Conservation (phyloP, 1,139 yeast species). For the Hyphopichia buzzinii region DNA sequence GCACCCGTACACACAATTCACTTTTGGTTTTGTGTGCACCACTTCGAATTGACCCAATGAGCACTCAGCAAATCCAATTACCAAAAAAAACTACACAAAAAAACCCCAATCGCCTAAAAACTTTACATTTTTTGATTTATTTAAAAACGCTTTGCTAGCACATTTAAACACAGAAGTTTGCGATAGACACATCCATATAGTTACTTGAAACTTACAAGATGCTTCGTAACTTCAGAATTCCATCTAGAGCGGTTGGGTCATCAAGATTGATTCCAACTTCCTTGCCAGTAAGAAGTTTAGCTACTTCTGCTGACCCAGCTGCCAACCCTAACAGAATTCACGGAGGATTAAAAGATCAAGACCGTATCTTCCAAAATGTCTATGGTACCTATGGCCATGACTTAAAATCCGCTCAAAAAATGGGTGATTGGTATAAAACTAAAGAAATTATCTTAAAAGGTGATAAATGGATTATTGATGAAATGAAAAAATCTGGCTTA, state of each 20-base stretch:
- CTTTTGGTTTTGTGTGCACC: background rate
- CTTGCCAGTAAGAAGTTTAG: conserved; percentile 28
- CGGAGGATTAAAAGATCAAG: conserved; percentile 79
- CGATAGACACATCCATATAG: background rate
- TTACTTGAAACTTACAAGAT: conserved; percentile 9
- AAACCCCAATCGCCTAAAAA: background rate
- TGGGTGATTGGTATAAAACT: conserved; percentile 92
- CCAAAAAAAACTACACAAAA: background rate
- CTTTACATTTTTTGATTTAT: background rate
- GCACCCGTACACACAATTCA: no score
- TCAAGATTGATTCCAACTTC: background rate
- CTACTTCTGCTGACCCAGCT: conserved; percentile 46
- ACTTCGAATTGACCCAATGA: conserved; percentile 1
- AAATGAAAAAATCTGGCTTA: conserved; percentile 78
- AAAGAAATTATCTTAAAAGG: conserved; percentile 81
- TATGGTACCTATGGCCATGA: conserved; percentile 75
- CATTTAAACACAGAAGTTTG: background rate
- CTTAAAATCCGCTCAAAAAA: conserved; percentile 66
- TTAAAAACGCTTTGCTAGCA: background rate
- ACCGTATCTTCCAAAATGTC: conserved; percentile 81
- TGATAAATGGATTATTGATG: conserved; percentile 84
- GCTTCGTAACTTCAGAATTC: conserved; percentile 21
- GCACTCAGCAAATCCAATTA: conserved; percentile 1
- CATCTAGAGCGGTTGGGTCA: background rate
- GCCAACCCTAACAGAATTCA: conserved; percentile 58